phyloP scores from a whole-genome alignment of 306 rosid species.

The Geum urbanum region DNA sequence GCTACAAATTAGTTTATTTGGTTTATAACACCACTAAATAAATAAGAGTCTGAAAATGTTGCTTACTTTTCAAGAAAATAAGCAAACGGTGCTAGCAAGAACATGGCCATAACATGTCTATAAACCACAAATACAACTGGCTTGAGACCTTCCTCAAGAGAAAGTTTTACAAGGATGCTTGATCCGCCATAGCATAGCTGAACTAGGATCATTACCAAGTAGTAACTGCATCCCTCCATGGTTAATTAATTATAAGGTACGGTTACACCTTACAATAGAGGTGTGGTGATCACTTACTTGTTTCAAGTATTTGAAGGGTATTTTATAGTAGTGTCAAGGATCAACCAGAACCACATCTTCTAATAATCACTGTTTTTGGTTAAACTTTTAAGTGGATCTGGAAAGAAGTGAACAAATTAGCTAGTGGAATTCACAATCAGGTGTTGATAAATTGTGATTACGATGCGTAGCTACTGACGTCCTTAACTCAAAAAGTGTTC shows the following conservation, averaged over 20 bases:
- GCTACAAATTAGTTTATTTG: background rate
- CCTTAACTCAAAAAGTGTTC: background rate
- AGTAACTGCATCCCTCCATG: conserved; percentile 19
- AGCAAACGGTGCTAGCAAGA: conserved; percentile 30
- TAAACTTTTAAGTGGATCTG: background rate
- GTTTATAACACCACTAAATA: background rate
- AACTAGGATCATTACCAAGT: conserved; percentile 21
- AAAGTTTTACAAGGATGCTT: conserved; percentile 21
- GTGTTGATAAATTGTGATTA: background rate
- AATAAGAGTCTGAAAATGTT: background rate
- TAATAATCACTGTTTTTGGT: background rate
- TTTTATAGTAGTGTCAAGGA: background rate
- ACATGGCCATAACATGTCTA: conserved; percentile 28
- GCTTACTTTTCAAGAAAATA: conserved; percentile 27
- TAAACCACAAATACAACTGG: conserved; percentile 34
- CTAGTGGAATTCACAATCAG: conserved; percentile 4
- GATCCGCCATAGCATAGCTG: conserved; percentile 26
- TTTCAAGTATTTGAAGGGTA: background rate
- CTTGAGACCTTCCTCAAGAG: conserved; percentile 30
- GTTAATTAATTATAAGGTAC: background rate
- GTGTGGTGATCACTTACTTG: background rate
- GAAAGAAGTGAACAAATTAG: background rate
- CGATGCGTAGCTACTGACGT: background rate
- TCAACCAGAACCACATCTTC: conserved; percentile 8
- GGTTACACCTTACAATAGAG: too few species aligned